Base-by-base conservation (phyloP, 495 filamentous ascomycete species). In the Podospora fimiseda region DNA sequence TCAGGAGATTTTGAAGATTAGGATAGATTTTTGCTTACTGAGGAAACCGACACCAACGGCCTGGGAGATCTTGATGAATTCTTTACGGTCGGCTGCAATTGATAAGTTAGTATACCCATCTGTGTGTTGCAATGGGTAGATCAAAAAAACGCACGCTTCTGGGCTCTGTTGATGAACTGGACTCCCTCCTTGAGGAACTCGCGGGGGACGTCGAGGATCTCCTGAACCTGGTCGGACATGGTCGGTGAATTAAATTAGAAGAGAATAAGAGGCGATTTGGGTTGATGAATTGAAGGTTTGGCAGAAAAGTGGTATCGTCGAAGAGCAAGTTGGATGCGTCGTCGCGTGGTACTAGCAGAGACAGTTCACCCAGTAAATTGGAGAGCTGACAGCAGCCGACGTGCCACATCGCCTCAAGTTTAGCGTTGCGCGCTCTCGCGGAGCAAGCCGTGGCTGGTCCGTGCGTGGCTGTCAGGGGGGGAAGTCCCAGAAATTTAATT, bases 1-100 rank as follows among this genome's bases (percentile, higher is more conserved):
- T 9, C 27, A 33, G 11, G 27, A 22, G 13, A n/a, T 3, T 7
- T 8, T 42, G 16, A 40, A n/a, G 2, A 7, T 20, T 9, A 18
- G 5, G 11, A 14, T 13, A n/a, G 13, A 14, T 11, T 20, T 21
- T 24, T 8, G 42, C 61, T 40, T 62, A 66, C 63, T 60, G 18
- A 68, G 57, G 56, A 70, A 68, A 49, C 67, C 67, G 59, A 95
- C 85, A 59, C 92, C 93, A 54, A 98, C 93, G 54, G 93, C 92
- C 71, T 96, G 90, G 62, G 82, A 89, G 71, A 98, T 93, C 76
- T 93, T 90, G 63, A 95, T 80, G 75, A 95, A 97, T 64, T 95
- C 90, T 53, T 83, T 78, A 68, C 81, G 81, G 71, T 95, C 90
- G 61, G 90, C 68, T 70, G 53, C 22, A 50, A 43, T 16, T 22